Base-by-base conservation (phyloP, 192 early-diverging fungal genomes). In the Podochytrium sp. region DNA sequence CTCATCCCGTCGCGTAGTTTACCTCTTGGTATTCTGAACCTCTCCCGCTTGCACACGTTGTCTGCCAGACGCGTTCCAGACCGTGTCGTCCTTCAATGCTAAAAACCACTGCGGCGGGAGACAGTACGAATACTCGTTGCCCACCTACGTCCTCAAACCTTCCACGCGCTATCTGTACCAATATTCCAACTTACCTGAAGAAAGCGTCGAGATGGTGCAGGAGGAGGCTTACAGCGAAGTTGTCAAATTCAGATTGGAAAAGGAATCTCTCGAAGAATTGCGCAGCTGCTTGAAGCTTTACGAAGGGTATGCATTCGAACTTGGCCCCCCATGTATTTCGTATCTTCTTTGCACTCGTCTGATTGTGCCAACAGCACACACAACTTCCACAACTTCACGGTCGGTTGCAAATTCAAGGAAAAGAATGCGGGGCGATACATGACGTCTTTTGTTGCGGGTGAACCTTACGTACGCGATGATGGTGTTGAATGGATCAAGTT, bases 321-420 rank as follows among this genome's bases (percentile, higher is more conserved):
- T 56, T 47, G 10, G 12, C 43, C 43, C n/a, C 43, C 43, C 43
- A 47, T 20, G 10, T 47, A 10, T 47, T 30, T n/a, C 20, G 25
- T 25, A 12, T 27, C 29, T 57, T 27, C 59, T 40, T 65, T 65
- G 16, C 47, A 27, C 18, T 39, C 38, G 41, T 10, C 43, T 47
- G 10, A 12, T 65, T 47, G 16, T 29, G 5, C n/a, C 23, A 65
- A n/a, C 53, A 71, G 98, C 33, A 93, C 96, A 5, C 88, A 95
- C 78, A 97, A 98, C 58, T 98, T 87, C 84, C 92, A 95, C 80
- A 99, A 99, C 79, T 99, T 92, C 76, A 99, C 98, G 0, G 85
- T 95, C 23, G 91, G 91, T 5, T 88, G 88, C 40, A 79, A 81
- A 33, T 92, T 86, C 70, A 91, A 91, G 12, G 95, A 96, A 29